phyloP scores from a whole-genome alignment of 1,284 basidiomycete genomes.

The Boletus mariae region DNA sequence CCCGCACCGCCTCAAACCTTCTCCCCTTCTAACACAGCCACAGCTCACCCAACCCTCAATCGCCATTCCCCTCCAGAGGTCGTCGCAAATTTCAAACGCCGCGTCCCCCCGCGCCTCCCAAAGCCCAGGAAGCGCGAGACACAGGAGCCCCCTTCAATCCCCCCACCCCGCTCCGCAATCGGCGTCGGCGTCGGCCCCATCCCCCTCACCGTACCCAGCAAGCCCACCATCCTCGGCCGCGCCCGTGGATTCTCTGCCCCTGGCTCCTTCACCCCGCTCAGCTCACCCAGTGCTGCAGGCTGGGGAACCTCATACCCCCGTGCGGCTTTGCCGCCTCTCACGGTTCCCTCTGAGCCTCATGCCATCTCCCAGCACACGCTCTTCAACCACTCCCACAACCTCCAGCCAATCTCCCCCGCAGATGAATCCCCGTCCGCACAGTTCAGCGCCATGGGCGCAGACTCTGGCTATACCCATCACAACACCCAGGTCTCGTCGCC shows the following conservation, averaged over 20 bases:
- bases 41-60: constrained; percentile 85
- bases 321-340: constrained; percentile 72
- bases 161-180: constrained; percentile 69
- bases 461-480: constrained; percentile 35
- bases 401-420: constrained; percentile 61
- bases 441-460: constrained; percentile 51
- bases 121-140: constrained; percentile 76
- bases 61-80: constrained; percentile 82
- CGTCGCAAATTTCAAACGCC: constrained; percentile 87
- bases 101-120: constrained; percentile 84
- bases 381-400: constrained; percentile 55
- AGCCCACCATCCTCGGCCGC: constrained; percentile 44
- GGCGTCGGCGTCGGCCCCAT: constrained; percentile 62
- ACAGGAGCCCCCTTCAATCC: constrained; percentile 56
- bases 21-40: constrained; percentile 19
- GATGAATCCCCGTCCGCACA: constrained; percentile 63
- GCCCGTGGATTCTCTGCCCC: constrained; percentile 78
- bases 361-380: constrained; percentile 51
- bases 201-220: constrained; percentile 54
- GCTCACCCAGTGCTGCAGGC: constrained; percentile 48
- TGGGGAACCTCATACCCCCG: constrained; percentile 61
- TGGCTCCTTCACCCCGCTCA: constrained; percentile 67
- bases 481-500: constrained; percentile 47
- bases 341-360: constrained; percentile 69
- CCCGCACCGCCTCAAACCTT: constrained; percentile 16